phyloP scores from a whole-genome alignment of 2,329 filamentous ascomycete species.

The Colletotrichum cereale region DNA sequence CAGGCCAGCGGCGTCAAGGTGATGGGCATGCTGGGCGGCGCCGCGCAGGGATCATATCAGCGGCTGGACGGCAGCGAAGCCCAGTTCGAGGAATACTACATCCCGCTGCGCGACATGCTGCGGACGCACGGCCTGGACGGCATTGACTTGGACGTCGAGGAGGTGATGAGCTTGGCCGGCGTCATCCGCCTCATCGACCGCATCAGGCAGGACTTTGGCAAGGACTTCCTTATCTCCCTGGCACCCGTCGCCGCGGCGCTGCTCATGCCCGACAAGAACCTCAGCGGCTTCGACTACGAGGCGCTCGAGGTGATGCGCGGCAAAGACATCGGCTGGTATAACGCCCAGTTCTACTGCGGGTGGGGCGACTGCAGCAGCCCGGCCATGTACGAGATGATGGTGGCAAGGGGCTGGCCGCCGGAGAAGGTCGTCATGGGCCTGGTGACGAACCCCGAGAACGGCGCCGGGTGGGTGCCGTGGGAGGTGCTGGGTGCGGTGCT shows the following conservation, averaged over 20 bases:
- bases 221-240: constrained; percentile 80
- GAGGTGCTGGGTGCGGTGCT: constrained; percentile 62
- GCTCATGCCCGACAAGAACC: constrained; percentile 66
- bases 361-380: constrained; percentile 73
- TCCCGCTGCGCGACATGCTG: constrained; percentile 75
- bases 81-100: constrained; percentile 81
- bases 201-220: constrained; percentile 76
- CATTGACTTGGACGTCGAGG: constrained; percentile 84
- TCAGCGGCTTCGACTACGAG: constrained; percentile 87
- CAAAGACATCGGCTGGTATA: constrained; percentile 83
- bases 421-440: constrained; percentile 83
- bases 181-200: constrained; percentile 76
- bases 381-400: constrained; percentile 62
- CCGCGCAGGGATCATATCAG: constrained; percentile 78
- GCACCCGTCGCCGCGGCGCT: constrained; percentile 84
- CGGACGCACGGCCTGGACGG: constrained; percentile 73
- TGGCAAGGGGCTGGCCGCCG: constrained; percentile 77
- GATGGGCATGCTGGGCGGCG: constrained; percentile 89
- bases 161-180: constrained; percentile 76
- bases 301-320: constrained; percentile 77
- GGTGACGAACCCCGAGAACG: constrained; percentile 83
- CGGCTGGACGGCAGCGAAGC: constrained; percentile 67
- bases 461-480: constrained; percentile 64
- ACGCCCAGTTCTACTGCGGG: constrained; percentile 92
- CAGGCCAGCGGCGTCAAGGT: constrained; percentile 82